A percentile compares a stretch with the other conserved stretches of the same genome.
Evolutionary conservation across 768 basidiomycete species (phyloP).

Genomic region (Pholiota microspora): DNA sequence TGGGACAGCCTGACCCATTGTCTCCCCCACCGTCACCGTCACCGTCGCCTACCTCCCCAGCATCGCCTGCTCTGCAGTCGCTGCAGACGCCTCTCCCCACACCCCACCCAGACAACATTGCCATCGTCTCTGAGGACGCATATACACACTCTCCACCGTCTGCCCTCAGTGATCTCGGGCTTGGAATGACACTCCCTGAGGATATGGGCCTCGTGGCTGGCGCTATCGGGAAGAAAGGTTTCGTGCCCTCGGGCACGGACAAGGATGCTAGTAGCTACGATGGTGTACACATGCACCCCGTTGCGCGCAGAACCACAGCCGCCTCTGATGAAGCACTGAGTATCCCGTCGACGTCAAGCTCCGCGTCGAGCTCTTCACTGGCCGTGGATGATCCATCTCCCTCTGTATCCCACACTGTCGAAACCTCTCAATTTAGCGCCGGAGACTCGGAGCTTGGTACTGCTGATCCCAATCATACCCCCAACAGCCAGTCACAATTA

Average conservation of each 20-base stretch:
- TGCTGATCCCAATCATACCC: background rate
- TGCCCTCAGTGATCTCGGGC: background rate
- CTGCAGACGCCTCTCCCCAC: slow-evolving; percentile 3
- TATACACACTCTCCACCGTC: slow-evolving; percentile 4
- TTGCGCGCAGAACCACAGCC: slow-evolving; percentile 29
- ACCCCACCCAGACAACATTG: slow-evolving; percentile 2
- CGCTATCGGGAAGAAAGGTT: slow-evolving; percentile 3
- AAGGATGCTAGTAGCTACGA: slow-evolving; percentile 26
- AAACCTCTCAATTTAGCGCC: background rate
- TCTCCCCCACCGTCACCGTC: background rate
- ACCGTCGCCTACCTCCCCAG: background rate
- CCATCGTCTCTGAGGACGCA: background rate
- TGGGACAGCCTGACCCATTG: background rate
- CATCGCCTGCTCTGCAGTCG: background rate
- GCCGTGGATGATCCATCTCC: background rate
- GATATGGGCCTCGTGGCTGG: background rate
- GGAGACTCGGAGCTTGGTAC: background rate
- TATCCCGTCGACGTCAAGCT: background rate
- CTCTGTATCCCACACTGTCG: background rate
- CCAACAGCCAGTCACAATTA: background rate
- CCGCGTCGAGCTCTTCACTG: background rate
- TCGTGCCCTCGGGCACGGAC: background rate
- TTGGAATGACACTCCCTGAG: slow-evolving; percentile 1
- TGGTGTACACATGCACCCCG: slow-evolving; percentile 56
- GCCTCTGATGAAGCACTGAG: background rate